Base-by-base conservation (phyloP, 306 rosid species). In the Sophora flavescens region DNA sequence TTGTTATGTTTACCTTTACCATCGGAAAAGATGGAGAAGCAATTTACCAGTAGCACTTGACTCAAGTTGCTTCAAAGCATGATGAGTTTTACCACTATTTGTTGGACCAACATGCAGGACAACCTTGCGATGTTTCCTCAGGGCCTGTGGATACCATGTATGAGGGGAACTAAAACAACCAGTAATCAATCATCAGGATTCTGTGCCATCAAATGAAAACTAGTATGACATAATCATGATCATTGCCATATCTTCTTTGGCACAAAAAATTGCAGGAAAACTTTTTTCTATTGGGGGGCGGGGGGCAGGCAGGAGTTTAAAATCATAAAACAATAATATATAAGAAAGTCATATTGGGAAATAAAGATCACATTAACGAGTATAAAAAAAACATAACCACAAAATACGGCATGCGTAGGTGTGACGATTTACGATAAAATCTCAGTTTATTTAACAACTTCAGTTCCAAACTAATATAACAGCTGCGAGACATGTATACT, bases 101-200 rank as follows among this genome's bases (percentile, higher is more conserved):
- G 96, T 95, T 54, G 97, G 97, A 86, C 99, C 99, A 86, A 95
- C 89, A 87, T 95, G 97, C 87, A 95, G 78, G 86, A 95, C 39
- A 78, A 95, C 85, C 87, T 78, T 92, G 63, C 97, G 92, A 22
- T 42, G 88, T 85, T 90, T 92, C 84, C 52, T 83, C 71, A 97
- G 84, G 56, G 99, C 99, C 52, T 80, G 84, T 53, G 99, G 96
- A 84, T 92, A 95, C 99, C 99, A 92, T 14, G 97, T 86, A 83
- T 92, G 99, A 77, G 99, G 99, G 76, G 78, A 60, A 63, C 99
- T 95, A 69, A 74, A 72, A 76, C 68, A 77, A 75, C 36, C 72
- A 80, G 41, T 4, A 72, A 68, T 14, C 22, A 68, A 72, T 13
- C 63, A 82, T 71, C 78, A 80, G 63, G 35, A 39, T 61, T 65